Evolutionary conservation across 306 rosid species (phyloP), one percentile per base, ranked within the genome.

Genomic region (Ceratonia siliqua): DNA sequence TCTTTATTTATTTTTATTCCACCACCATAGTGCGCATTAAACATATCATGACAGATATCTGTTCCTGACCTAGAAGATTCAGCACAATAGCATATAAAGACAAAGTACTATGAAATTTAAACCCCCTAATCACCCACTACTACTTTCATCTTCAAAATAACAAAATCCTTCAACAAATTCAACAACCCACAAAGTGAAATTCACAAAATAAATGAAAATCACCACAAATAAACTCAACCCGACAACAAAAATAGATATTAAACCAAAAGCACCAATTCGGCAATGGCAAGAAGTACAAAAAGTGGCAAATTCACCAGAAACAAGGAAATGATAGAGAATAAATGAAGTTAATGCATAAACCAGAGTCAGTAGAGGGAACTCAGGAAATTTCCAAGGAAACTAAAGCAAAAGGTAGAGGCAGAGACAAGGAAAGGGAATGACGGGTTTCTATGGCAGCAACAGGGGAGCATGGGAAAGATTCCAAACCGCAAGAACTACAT

Each of bases 351-450:
- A 36, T 41, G 67, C 13, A 78, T 78, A 41, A 75, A 87, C 86
- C 86, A 84, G 85, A 61, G 64, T 13, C 8, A 41, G 81, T 5
- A 76, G 79, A 69, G 22, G n/a, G 70, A 10, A 22, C n/a, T n/a
- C n/a, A n/a, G n/a, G n/a, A n/a, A n/a, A 59, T 42, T 43, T 36
- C 28, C 28, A 35, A 62, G 30, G 4, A 2, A 27, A 35, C 14
- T 3, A 42, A 30, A 58, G 65, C 41, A 58, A 30, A 32, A 52
- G 70, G 14, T n/a, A n/a, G 22, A 30, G 18, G 45, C 33, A 75
- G 10, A 49, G 2, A 5, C 24, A 50, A 5, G 25, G n/a, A n/a
- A 21, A 21, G 28, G 0, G 11, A 50, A 3, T 4, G 64, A 48
- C 62, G 78, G 73, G 46, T 18, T 50, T 2, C 38, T 15, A 45